phyloP scores from a whole-genome alignment of 2,329 filamentous ascomycete genomes.

The Hysterium pulicare region DNA sequence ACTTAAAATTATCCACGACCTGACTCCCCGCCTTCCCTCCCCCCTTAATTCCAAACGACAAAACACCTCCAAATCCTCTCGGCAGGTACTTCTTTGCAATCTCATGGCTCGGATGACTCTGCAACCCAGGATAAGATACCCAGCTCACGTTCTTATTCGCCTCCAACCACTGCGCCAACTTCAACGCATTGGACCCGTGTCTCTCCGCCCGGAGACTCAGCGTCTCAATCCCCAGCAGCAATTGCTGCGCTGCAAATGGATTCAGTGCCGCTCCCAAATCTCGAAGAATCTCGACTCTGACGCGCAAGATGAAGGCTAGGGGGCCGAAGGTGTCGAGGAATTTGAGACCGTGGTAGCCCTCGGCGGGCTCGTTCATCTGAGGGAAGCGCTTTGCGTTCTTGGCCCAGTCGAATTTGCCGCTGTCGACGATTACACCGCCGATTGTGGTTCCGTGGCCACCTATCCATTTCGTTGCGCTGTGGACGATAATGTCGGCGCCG shows the following conservation, averaged over 20 bases:
- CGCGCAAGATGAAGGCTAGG: constrained; percentile 77
- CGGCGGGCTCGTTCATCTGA: constrained; percentile 83
- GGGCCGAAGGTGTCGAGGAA: constrained; percentile 91
- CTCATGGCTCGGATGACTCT: constrained; percentile 75
- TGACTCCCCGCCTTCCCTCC: constrained; percentile 78
- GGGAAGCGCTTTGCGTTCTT: constrained; percentile 81
- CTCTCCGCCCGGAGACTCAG: constrained; percentile 81
- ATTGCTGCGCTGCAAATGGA: constrained; percentile 89
- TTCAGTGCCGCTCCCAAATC: constrained; percentile 81
- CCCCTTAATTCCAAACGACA: constrained; percentile 92
- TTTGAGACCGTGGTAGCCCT: constrained; percentile 88
- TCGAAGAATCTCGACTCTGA: constrained; percentile 84
- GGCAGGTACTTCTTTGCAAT: constrained; percentile 83
- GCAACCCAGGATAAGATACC: constrained; percentile 90
- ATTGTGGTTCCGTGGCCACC: constrained; percentile 93
- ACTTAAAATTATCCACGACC: constrained; percentile 89
- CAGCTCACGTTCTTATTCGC: constrained; percentile 79
- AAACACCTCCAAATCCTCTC: constrained; percentile 81
- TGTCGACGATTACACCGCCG: constrained; percentile 79
- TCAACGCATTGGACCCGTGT: constrained; percentile 78
- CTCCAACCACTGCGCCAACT: constrained; percentile 79
- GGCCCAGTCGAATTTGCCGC: constrained; percentile 92
- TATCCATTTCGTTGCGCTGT: constrained; percentile 97
- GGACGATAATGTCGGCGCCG: constrained; percentile 89
- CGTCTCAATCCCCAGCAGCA: constrained; percentile 86